Conservation (phyloP, 805 yeast genomes). For the Sugiyamaella qingdaonensis region DNA sequence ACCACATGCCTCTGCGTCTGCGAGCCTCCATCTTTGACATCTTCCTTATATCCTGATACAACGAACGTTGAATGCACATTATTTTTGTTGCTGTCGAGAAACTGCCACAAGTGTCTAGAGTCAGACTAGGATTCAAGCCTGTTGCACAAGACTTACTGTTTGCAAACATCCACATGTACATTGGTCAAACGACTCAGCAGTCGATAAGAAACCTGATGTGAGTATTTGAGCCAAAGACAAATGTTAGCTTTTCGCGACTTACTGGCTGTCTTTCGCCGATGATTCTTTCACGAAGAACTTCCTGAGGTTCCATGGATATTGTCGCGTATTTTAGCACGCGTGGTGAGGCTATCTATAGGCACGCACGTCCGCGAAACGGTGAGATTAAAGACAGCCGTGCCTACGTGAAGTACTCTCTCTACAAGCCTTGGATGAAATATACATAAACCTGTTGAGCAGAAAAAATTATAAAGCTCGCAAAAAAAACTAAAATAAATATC, state of each 20-base stretch:
- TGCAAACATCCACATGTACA: constrained; percentile 20
- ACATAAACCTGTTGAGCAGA: too few relatives aligned
- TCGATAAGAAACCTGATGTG: constrained; percentile 17
- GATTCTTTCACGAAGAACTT: constrained; percentile 7
- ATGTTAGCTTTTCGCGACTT: neutral
- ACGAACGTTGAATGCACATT: constrained; percentile 16
- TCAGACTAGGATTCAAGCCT: neutral
- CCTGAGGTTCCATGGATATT: neutral
- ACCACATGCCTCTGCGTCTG: neutral
- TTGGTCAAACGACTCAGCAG: constrained; percentile 17
- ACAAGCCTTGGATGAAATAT: too few relatives aligned
- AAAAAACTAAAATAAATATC: too few relatives aligned
- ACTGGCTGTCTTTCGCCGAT: constrained; percentile 12
- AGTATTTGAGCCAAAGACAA: neutral
- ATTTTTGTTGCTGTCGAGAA: constrained; percentile 14
- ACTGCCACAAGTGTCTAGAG: constrained; percentile 15
- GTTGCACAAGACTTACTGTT: constrained; percentile 13
- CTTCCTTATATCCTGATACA: constrained; percentile 10
- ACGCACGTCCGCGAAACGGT: too few relatives aligned
- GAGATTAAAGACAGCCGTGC: too few relatives aligned
- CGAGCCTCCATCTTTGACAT: neutral
- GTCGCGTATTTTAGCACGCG: neutral
- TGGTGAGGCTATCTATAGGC: neutral
- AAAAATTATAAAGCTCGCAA: too few relatives aligned
- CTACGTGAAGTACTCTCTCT: too few relatives aligned